These are phyloP conservation scores for Helotiales sp. DNA, from an alignment of 2,329 filamentous ascomycete genomes.

Conservation along the genomic window DNA sequence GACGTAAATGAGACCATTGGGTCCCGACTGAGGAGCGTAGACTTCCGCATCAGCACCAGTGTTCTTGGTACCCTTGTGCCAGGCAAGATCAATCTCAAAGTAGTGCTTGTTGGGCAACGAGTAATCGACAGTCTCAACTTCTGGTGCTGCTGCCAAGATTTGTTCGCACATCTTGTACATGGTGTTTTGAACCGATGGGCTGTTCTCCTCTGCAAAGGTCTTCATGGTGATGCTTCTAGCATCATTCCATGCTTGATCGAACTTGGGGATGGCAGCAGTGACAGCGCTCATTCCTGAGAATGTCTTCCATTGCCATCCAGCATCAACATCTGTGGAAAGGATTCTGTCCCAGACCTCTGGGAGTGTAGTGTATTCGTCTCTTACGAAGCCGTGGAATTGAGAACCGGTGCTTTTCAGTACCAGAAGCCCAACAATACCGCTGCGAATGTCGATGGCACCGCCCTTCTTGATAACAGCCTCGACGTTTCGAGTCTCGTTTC, in stretches of 20 bases:
- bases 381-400: conserved; percentile 90
- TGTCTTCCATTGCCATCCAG: conserved; percentile 79
- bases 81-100: conserved; percentile 94
- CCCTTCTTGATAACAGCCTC: conserved; percentile 68
- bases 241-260: conserved; percentile 75
- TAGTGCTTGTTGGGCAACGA: conserved; percentile 97
- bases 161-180: conserved; percentile 98
- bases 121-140: conserved; percentile 75
- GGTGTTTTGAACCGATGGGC: conserved; percentile 90
- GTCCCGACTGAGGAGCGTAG: conserved; percentile 87
- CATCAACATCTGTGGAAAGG: conserved; percentile 88
- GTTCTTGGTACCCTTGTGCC: conserved; percentile 95
- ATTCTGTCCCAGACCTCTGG: conserved; percentile 93
- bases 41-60: conserved; percentile 95
- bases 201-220: conserved; percentile 86
- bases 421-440: conserved; percentile 76
- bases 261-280: conserved; percentile 60
- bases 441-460: conserved; percentile 72
- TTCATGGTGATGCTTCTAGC: conserved; percentile 87
- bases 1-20: conserved; percentile 95
- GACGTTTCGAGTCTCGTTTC: conserved; percentile 82
- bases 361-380: conserved; percentile 90
- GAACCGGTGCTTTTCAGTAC: conserved; percentile 97
- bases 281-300: conserved; percentile 70
- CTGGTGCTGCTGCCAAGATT: conserved; percentile 75